Evolutionary conservation across 208 protist species (phyloP), one percentile per base, ranked within the genome.

Genomic region (Wallacemonas rigidus): DNA sequence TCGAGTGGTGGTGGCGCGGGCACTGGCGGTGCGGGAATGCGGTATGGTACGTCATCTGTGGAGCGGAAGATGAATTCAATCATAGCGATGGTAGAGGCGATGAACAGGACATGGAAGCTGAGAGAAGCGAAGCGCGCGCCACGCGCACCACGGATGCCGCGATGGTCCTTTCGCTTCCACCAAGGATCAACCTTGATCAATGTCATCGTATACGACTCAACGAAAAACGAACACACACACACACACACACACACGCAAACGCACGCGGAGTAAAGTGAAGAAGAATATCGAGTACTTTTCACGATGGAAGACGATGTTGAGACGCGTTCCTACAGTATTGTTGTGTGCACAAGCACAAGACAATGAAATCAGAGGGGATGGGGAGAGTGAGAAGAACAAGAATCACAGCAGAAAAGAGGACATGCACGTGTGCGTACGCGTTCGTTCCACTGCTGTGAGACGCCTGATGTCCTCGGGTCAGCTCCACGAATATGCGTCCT

Each of bases 91-190:
- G 83, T 73, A 65, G 55, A 55, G 54, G 72, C n/a, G 51, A 92
- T 48, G 64, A 89, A 88, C 39, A 83, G 0, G 41, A 60, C 56
- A 71, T 92, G 87, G 62, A 92, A 87, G 56, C 78, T 74, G 3
- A 87, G 70, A 56, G 70, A 85, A 8, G 74, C 79, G 36, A 91
- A 91, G 47, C 86, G 82, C 2, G 76, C 78, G 6, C 86, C 86
- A 26, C 86, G 80, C 17, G 82, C 78, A 17, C 86, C 86, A 17
- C 76, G 74, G 43, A 91, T 88, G 12, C 81, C 74, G 35, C 86
- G 86, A 68, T 91, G 86, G 36, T 85, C 83, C 56, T 79, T 81
- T n/a, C 77, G 75, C 70, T 83, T 86, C 86, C 86, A 91, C 83
- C 82, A 88, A 50, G 77, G 72, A 17, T 83, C 78, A 5, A 77